These are phyloP conservation scores for Phoma sp. DNA, from an alignment of 2,329 filamentous ascomycete species.

Conservation along the genomic window DNA sequence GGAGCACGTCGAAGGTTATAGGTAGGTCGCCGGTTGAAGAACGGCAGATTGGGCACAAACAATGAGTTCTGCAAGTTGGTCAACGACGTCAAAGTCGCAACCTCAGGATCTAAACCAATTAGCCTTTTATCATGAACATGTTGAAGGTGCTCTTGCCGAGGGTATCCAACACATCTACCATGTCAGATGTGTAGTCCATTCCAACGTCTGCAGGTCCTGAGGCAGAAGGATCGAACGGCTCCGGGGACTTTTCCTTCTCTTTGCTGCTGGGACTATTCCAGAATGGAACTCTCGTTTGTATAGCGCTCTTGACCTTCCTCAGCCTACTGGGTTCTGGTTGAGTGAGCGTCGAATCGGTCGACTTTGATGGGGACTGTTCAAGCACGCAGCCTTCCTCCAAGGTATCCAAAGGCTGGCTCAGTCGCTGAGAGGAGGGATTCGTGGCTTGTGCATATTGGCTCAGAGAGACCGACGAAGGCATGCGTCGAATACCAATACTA, in stretches of 20 bases:
- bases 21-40: slow-evolving; percentile 78
- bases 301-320: slow-evolving; percentile 38
- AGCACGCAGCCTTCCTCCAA: slow-evolving; percentile 39
- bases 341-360: slow-evolving; percentile 25
- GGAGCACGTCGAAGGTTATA: slow-evolving; percentile 71
- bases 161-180: slow-evolving; percentile 73
- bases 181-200: slow-evolving; percentile 65
- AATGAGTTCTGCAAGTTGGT: slow-evolving; percentile 92
- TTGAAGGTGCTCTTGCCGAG: slow-evolving; percentile 61
- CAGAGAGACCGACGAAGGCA: slow-evolving; percentile 37
- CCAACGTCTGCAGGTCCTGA: slow-evolving; percentile 5
- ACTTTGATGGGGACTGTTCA: slow-evolving; percentile 29
- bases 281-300: slow-evolving; percentile 38
- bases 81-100: slow-evolving; percentile 81
- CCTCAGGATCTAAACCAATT: slow-evolving; percentile 73
- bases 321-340: slow-evolving; percentile 29
- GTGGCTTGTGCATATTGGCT: slow-evolving; percentile 29
- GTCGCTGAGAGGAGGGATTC: slow-evolving; percentile 30
- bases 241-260: slow-evolving; percentile 10
- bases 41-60: slow-evolving; percentile 83
- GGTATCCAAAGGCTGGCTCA: slow-evolving; percentile 37
- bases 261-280: slow-evolving; percentile 30
- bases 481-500: slow-evolving; percentile 47
- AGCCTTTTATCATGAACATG: background rate
- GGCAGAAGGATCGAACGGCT: slow-evolving; percentile 1